These are phyloP conservation scores for Penicillium paradoxum DNA, from an alignment of 495 filamentous ascomycete species.

Conservation along the genomic window DNA sequence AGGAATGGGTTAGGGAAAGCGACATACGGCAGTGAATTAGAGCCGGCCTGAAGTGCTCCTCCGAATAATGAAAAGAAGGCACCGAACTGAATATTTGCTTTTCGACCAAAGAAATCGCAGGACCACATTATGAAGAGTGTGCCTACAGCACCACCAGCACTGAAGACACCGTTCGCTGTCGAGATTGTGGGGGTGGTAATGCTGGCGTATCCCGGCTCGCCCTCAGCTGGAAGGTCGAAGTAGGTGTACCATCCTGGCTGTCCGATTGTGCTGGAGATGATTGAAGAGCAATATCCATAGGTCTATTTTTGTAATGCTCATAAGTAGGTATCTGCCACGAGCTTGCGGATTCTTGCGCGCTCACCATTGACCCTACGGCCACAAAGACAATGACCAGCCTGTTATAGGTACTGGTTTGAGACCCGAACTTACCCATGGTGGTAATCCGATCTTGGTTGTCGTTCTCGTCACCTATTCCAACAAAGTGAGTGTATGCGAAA, in stretches of 20 bases:
- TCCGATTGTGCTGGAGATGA: constrained; percentile 49
- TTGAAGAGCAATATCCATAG: constrained; percentile 46
- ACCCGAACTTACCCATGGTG: constrained; percentile 13
- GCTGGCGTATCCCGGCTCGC: constrained; percentile 39
- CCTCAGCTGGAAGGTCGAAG: constrained; percentile 37
- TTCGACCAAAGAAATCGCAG: constrained; percentile 41
- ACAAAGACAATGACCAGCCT: constrained; percentile 34
- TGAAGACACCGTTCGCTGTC: constrained; percentile 46
- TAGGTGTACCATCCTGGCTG: constrained; percentile 48
- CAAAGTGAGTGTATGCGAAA: not conserved
- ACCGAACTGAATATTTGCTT: constrained; percentile 42
- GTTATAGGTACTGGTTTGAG: constrained; percentile 33
- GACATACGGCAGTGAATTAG: constrained; percentile 35
- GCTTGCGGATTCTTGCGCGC: not conserved
- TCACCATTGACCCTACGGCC: constrained; percentile 36
- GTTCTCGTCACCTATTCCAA: not conserved
- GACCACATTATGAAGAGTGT: constrained; percentile 41
- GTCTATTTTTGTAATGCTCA: constrained; percentile 23
- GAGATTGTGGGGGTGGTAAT: constrained; percentile 44
- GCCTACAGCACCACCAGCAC: constrained; percentile 43
- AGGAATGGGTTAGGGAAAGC: not conserved
- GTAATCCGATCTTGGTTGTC: not conserved
- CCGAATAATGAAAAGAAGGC: constrained; percentile 39
- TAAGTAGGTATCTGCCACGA: not conserved
- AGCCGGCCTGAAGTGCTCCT: constrained; percentile 41